Evolutionary conservation across 805 yeast genomes (phyloP).

Genomic region (Lachancea thermotolerans): DNA sequence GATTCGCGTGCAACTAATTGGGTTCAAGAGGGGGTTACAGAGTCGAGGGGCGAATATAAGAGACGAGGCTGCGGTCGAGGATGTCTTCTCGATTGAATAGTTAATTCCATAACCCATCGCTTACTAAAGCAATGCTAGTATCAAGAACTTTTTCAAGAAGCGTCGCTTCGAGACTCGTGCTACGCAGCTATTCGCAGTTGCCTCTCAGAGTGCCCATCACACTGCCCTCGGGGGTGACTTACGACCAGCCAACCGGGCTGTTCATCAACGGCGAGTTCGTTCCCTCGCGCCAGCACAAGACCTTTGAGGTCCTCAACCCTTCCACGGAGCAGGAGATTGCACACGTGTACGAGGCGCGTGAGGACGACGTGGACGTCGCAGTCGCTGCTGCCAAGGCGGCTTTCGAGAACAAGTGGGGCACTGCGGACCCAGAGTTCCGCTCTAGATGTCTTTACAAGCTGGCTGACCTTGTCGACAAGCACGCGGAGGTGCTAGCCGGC

Average conservation of each 20-base stretch:
- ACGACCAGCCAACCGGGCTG: constrained; percentile 72
- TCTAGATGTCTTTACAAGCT: constrained; percentile 56
- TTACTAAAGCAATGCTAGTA: not conserved
- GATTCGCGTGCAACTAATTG: no score
- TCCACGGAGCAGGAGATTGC: constrained; percentile 65
- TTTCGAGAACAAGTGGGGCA: constrained; percentile 65
- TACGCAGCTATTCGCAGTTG: constrained; percentile 27
- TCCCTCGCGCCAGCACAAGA: constrained; percentile 47
- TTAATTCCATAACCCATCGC: not conserved
- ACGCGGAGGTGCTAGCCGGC: constrained; percentile 67
- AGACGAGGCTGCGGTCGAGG: no score
- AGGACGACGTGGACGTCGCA: constrained; percentile 73
- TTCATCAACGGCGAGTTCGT: constrained; percentile 73
- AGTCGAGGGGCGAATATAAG: no score
- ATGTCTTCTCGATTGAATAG: no score
- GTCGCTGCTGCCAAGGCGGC: constrained; percentile 81
- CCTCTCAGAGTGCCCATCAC: constrained; percentile 44
- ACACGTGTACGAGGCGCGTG: constrained; percentile 59
- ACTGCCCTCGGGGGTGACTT: constrained; percentile 64
- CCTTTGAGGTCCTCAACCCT: constrained; percentile 59
- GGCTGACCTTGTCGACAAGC: constrained; percentile 71
- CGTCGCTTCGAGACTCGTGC: constrained; percentile 10
- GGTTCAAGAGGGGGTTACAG: no score
- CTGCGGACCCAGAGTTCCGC: constrained; percentile 59
- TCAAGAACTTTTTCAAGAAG: constrained; percentile 7